Percentiles rank a stretch among this genome's conserved stretches.
Evolutionary conservation across 768 basidiomycete species (phyloP).

Genomic region (Termitomyces sp.): DNA sequence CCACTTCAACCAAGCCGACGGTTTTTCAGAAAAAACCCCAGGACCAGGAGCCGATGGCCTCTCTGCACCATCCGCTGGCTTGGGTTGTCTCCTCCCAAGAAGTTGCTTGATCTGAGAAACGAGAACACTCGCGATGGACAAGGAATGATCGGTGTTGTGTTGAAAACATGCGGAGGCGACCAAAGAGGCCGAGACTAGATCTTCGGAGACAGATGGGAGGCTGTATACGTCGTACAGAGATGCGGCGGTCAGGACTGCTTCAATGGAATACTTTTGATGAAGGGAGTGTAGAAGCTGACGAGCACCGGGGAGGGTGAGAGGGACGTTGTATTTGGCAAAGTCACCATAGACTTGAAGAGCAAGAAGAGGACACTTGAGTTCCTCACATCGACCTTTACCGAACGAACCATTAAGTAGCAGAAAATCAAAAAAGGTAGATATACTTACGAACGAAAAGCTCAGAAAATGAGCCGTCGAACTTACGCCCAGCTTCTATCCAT

Average conservation of each 20-base stretch:
- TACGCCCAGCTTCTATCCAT: constrained; percentile 17
- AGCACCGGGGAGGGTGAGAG: constrained; percentile 40
- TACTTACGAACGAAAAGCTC: constrained; percentile 53
- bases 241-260: constrained; percentile 41
- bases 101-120: constrained; percentile 18
- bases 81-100: neutral
- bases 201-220: constrained; percentile 47
- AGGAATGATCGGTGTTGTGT: constrained; percentile 32
- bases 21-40: constrained; percentile 9
- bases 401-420: neutral
- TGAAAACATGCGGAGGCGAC: constrained; percentile 50
- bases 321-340: constrained; percentile 54
- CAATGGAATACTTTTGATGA: constrained; percentile 30
- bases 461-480: constrained; percentile 31
- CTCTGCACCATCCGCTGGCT: neutral
- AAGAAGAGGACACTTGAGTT: constrained; percentile 47
- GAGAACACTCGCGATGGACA: constrained; percentile 34
- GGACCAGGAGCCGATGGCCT: neutral
- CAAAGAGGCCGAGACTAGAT: constrained; percentile 52
- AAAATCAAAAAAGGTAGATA: neutral
- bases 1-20: constrained; percentile 22
- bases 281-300: constrained; percentile 51
- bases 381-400: constrained; percentile 51
- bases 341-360: constrained; percentile 58
- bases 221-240: constrained; percentile 50